These are phyloP conservation scores for Penicillium oxalicum DNA, from an alignment of 2,329 filamentous ascomycete genomes.

Conservation along the genomic window DNA sequence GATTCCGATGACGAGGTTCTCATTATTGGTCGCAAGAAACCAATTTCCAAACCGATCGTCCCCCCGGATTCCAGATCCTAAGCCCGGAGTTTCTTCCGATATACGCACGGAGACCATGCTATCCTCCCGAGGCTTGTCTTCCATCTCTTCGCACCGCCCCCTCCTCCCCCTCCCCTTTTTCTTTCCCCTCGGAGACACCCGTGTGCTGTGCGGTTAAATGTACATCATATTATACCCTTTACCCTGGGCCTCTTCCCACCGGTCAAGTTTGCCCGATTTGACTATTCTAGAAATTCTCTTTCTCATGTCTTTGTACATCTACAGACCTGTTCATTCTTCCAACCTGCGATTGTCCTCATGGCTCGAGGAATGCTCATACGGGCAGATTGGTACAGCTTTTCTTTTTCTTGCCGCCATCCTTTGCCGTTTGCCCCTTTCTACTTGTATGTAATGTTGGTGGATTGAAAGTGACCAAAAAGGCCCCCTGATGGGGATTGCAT, in stretches of 20 bases:
- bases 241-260: too few species aligned
- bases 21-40: conserved; percentile 35
- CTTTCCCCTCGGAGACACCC: too few species aligned
- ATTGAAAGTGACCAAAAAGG: conserved; percentile 5
- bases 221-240: too few species aligned
- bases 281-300: neutral
- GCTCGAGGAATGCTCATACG: neutral
- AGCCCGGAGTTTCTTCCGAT: conserved; percentile 1
- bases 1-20: conserved; percentile 41
- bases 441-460: conserved; percentile 24
- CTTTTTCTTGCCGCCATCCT: neutral
- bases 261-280: too few species aligned
- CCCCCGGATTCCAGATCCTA: conserved; percentile 1
- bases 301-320: neutral
- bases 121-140: too few species aligned
- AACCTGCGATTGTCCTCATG: too few species aligned
- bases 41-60: conserved; percentile 14
- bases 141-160: too few species aligned
- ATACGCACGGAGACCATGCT: too few species aligned
- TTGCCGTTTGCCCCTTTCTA: conserved; percentile 5
- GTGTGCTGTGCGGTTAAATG: too few species aligned
- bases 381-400: neutral
- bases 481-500: conserved; percentile 4
- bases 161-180: too few species aligned
- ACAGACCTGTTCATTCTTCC: too few species aligned